A percentile compares a stretch with the other conserved stretches of the same genome.
Evolutionary conservation across 345 rosid genomes (phyloP).

Genomic region (Eucalyptus virginea): DNA sequence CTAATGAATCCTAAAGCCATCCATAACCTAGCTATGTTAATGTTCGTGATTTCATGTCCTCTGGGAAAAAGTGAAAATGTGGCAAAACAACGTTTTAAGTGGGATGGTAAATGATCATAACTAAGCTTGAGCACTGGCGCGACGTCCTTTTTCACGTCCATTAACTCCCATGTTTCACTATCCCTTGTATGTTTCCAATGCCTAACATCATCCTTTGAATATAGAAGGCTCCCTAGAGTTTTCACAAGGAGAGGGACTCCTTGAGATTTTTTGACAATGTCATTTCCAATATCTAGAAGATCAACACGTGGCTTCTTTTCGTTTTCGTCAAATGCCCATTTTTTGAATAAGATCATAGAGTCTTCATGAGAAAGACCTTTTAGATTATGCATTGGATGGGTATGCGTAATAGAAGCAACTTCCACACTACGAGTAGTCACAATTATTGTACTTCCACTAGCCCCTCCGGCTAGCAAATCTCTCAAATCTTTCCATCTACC

Average conservation of each 20-base stretch:
- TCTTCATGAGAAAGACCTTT: not conserved
- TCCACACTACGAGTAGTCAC: not conserved
- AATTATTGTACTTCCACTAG: not conserved
- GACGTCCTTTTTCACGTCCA: not conserved
- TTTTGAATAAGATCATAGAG: not conserved
- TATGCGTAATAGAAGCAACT: not conserved
- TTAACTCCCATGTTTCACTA: not conserved
- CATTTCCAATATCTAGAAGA: not conserved
- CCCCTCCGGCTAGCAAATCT: fast-evolving
- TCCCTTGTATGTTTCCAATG: not conserved
- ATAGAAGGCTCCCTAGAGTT: not conserved
- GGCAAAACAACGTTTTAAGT: not conserved
- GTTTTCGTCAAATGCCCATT: not conserved
- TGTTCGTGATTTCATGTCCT: fast-evolving
- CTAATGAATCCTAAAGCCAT: not conserved
- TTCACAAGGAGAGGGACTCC: not conserved
- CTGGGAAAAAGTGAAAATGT: fast-evolving
- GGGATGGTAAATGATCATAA: not conserved
- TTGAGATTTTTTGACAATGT: not conserved
- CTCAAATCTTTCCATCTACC: not conserved
- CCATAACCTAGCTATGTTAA: fast-evolving
- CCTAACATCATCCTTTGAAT: fast-evolving
- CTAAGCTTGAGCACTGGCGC: fast-evolving
- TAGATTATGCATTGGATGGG: not conserved
- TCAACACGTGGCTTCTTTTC: fast-evolving